Evolutionary conservation across 441 rosid species (phyloP).

Genomic region (Rhodomyrtus psidioides): DNA sequence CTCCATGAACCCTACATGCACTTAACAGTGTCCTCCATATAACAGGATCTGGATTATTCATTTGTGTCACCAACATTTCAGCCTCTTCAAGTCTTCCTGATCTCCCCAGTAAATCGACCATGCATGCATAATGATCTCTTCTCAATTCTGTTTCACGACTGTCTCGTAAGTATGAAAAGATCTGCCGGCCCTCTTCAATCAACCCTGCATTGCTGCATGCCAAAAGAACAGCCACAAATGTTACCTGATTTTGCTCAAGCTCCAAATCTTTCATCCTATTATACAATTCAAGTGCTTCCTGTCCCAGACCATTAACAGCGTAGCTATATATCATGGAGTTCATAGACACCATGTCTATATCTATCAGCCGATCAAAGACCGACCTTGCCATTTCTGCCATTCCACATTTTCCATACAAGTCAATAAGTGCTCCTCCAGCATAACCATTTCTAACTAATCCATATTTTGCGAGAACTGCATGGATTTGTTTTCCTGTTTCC

Average conservation of each 20-base stretch:
- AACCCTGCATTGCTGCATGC: slow-evolving; percentile 12
- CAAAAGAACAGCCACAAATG: slow-evolving; percentile 3
- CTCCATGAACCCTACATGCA: slow-evolving; percentile 7
- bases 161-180: slow-evolving; percentile 3
- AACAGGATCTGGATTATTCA: slow-evolving; percentile 5
- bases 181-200: slow-evolving; percentile 7
- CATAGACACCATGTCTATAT: slow-evolving; percentile 5
- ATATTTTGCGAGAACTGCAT: slow-evolving; percentile 24
- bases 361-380: not conserved
- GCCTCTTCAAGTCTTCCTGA: slow-evolving; percentile 13
- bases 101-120: slow-evolving; percentile 12
- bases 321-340: slow-evolving; percentile 12
- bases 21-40: slow-evolving; percentile 12
- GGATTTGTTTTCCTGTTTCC: slow-evolving; percentile 32
- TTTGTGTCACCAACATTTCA: not conserved
- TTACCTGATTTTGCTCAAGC: slow-evolving; percentile 4
- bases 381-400: slow-evolving; percentile 1
- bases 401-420: slow-evolving; percentile 15
- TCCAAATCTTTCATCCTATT: not conserved
- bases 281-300: slow-evolving; percentile 8
- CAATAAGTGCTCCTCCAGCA: slow-evolving; percentile 1
- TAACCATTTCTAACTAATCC: slow-evolving; percentile 15
- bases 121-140: slow-evolving; percentile 6
- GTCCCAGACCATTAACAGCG: slow-evolving; percentile 8
- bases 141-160: not conserved